phyloP scores from a whole-genome alignment of 2,329 filamentous ascomycete species.

The Macrophomina pseudophaseolina region DNA sequence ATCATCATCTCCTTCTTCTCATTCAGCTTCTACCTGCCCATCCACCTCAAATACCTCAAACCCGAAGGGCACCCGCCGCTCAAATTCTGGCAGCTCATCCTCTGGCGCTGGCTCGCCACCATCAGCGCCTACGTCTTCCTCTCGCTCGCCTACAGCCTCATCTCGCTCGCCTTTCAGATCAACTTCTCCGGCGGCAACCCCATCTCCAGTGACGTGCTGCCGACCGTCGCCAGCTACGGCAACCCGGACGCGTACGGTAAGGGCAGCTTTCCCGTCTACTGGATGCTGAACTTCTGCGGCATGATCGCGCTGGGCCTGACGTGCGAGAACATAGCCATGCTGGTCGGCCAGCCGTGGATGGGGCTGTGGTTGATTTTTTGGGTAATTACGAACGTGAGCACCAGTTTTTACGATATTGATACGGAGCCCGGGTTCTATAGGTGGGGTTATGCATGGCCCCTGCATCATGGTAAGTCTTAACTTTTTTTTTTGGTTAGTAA shows the following conservation, averaged over 20 bases:
- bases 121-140: constrained; percentile 65
- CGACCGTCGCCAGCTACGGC: constrained; percentile 37
- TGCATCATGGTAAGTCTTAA: constrained; percentile 58
- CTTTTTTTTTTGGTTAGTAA: neutral
- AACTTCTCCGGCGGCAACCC: constrained; percentile 57
- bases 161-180: constrained; percentile 67
- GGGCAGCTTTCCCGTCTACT: constrained; percentile 66
- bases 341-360: constrained; percentile 66
- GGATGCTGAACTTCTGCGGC: constrained; percentile 67
- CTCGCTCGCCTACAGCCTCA: constrained; percentile 67
- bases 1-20: constrained; percentile 72
- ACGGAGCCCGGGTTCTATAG: constrained; percentile 63
- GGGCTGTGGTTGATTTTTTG: constrained; percentile 70
- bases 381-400: constrained; percentile 69
- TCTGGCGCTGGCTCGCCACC: constrained; percentile 64
- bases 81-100: constrained; percentile 61
- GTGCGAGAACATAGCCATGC: constrained; percentile 68
- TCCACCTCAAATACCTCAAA: constrained; percentile 63
- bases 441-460: constrained; percentile 68
- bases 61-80: constrained; percentile 62
- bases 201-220: constrained; percentile 51
- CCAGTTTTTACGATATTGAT: constrained; percentile 64
- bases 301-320: constrained; percentile 68
- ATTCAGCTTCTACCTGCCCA: constrained; percentile 68
- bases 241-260: constrained; percentile 62